A percentile compares a stretch with the other conserved stretches of the same genome.
Conservation (phyloP, 768 basidiomycete species). For the Lentinula detonsa region DNA sequence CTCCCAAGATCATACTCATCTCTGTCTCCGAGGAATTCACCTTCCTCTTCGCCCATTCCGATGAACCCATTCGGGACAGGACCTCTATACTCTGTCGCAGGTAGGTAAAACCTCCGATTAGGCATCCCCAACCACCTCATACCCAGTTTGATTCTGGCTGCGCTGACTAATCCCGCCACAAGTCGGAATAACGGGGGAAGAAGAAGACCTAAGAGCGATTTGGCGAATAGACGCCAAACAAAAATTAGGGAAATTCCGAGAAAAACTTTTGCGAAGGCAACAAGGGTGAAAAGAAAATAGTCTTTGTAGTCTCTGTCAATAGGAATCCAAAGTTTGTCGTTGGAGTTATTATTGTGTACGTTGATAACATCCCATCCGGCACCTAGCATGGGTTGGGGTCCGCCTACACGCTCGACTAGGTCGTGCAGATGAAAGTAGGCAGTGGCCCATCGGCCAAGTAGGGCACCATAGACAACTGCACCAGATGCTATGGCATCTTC, state of each 20-base stretch:
- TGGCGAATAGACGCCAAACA: slow-evolving; percentile 83
- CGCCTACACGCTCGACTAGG: slow-evolving; percentile 25
- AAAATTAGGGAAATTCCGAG: slow-evolving; percentile 78
- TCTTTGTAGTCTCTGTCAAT: slow-evolving; percentile 9
- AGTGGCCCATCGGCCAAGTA: slow-evolving; percentile 64
- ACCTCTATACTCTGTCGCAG: slow-evolving; percentile 83
- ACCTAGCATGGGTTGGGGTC: slow-evolving; percentile 48
- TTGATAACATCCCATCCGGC: slow-evolving; percentile 34
- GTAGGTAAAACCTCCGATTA: slow-evolving; percentile 81
- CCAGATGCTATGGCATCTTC: slow-evolving; percentile 94
- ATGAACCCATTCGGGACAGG: slow-evolving; percentile 32
- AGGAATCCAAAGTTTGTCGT: background rate
- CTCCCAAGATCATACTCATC: slow-evolving; percentile 8
- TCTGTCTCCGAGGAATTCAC: slow-evolving; percentile 35
- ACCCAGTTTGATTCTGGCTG: background rate
- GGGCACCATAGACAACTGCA: slow-evolving; percentile 75
- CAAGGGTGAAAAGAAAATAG: slow-evolving; percentile 38
- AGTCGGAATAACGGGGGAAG: slow-evolving; percentile 84
- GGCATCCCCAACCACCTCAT: slow-evolving; percentile 57
- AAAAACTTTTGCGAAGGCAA: slow-evolving; percentile 41
- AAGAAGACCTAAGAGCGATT: slow-evolving; percentile 62
- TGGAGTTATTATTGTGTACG: slow-evolving; percentile 9
- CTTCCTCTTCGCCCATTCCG: slow-evolving; percentile 25
- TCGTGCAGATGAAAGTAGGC: slow-evolving; percentile 6
- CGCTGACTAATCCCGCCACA: slow-evolving; percentile 34